A percentile compares a stretch with the other conserved stretches of the same genome.
phyloP scores from a whole-genome alignment of 805 yeast genomes.

The Candida morakotiae region DNA sequence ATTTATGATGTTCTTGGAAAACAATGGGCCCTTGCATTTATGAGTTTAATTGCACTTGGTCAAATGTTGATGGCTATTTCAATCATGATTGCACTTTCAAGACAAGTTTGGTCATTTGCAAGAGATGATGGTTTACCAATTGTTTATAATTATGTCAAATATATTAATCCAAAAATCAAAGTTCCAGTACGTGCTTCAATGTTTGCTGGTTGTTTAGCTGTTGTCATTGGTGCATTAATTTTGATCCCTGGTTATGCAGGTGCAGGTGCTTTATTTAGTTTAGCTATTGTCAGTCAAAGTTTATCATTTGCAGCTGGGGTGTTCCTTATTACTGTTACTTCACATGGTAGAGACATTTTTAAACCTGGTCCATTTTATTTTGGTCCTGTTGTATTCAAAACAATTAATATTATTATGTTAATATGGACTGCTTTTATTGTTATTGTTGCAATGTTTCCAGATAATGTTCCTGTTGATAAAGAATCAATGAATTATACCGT shows the following conservation, averaged over 20 bases:
- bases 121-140: constrained; percentile 75
- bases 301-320: constrained; percentile 59
- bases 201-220: constrained; percentile 39
- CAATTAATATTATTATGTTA: constrained; percentile 42
- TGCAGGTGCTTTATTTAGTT: constrained; percentile 60
- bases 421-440: constrained; percentile 51
- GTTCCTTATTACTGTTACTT: constrained; percentile 45
- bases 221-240: constrained; percentile 45
- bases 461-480: constrained; percentile 33
- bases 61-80: constrained; percentile 68
- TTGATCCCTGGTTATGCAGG: constrained; percentile 50
- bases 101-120: constrained; percentile 73
- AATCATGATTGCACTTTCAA: constrained; percentile 57
- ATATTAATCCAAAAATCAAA: constrained; percentile 49
- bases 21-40: constrained; percentile 51
- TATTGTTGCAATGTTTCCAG: constrained; percentile 61
- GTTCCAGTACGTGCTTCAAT: constrained; percentile 65
- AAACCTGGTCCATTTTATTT: constrained; percentile 65
- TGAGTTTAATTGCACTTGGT: constrained; percentile 53
- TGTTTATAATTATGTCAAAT: constrained; percentile 47
- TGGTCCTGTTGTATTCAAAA: constrained; percentile 46
- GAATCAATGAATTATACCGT: constrained; percentile 65
- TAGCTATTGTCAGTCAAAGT: constrained; percentile 55
- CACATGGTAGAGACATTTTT: constrained; percentile 42
- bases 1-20: constrained; percentile 28